Percentiles rank a stretch among this genome's conserved stretches.
These are phyloP conservation scores for Fraxinus sp. DNA, from an alignment of 305 asterid species.

Conservation along the genomic window DNA sequence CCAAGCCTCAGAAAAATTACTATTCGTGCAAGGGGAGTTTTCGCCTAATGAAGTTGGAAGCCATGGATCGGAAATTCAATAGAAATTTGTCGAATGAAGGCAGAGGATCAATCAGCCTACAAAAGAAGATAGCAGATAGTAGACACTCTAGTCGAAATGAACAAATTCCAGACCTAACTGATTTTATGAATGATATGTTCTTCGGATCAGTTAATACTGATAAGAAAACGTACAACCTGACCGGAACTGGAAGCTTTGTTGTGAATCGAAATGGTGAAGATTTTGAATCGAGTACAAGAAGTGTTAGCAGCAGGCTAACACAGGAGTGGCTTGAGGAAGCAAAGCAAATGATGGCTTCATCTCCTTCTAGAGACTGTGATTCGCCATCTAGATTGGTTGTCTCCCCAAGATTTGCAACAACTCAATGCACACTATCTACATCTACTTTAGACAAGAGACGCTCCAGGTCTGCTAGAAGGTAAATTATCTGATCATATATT, in stretches of 20 bases:
- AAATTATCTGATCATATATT: too few species aligned
- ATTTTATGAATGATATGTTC: conserved; percentile 67
- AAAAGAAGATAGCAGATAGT: conserved; percentile 38
- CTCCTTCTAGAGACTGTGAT: conserved; percentile 39
- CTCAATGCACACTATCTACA: conserved; percentile 35
- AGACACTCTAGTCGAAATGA: neutral
- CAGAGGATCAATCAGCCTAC: conserved; percentile 29
- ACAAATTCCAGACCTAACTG: conserved; percentile 27
- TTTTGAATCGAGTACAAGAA: conserved; percentile 67
- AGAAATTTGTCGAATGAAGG: conserved; percentile 31
- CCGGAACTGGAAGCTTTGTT: conserved; percentile 17
- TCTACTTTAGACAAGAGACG: conserved; percentile 50
- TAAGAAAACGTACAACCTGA: conserved; percentile 44
- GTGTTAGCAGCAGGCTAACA: conserved; percentile 57
- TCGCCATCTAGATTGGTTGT: conserved; percentile 52
- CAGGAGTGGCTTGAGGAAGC: conserved; percentile 77
- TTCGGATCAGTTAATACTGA: conserved; percentile 35
- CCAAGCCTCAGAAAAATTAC: neutral
- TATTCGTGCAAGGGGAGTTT: neutral
- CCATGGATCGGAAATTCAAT: conserved; percentile 44
- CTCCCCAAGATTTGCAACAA: conserved; percentile 57
- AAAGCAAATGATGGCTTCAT: conserved; percentile 59
- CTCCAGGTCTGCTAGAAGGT: conserved; percentile 84
- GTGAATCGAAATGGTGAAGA: conserved; percentile 32
- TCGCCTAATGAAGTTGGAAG: conserved; percentile 16